Conservation (phyloP, 768 basidiomycete species). For the Russula emetica region DNA sequence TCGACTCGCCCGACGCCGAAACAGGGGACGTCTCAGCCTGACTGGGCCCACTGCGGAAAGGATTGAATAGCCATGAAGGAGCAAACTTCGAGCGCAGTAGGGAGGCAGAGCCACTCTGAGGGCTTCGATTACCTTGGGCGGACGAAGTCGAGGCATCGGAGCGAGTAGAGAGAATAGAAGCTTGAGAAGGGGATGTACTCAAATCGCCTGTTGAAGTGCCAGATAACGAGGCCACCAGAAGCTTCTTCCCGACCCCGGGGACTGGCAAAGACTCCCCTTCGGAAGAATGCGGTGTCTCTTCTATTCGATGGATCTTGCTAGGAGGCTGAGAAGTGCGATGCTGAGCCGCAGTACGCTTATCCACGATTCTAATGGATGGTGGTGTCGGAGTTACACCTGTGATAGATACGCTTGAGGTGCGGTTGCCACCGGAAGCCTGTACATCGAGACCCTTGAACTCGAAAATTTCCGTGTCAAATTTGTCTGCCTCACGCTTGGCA, state of each 20-base stretch:
- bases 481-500: conserved; percentile 58
- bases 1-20: conserved; percentile 46
- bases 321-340: conserved; percentile 47
- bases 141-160: conserved; percentile 44
- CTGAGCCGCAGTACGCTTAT: conserved; percentile 35
- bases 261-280: conserved; percentile 49
- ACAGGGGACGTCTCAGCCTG: conserved; percentile 60
- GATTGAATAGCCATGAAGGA: conserved; percentile 75
- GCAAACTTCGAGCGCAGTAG: conserved; percentile 55
- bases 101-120: conserved; percentile 28
- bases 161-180: conserved; percentile 55
- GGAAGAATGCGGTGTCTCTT: conserved; percentile 60
- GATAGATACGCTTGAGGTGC: conserved; percentile 43
- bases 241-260: conserved; percentile 25
- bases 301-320: conserved; percentile 55
- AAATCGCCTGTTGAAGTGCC: conserved; percentile 30
- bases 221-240: conserved; percentile 26
- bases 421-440: conserved; percentile 33
- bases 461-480: conserved; percentile 72
- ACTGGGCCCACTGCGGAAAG: conserved; percentile 59
- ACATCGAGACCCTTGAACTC: conserved; percentile 41
- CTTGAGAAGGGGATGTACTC: conserved; percentile 62
- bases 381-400: conserved; percentile 9
- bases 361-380: conserved; percentile 23
- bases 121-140: conserved; percentile 28